These are phyloP conservation scores for rapeseed (Brassica napus) DNA, from an alignment of 345 rosid species.

Conservation along the genomic window Da-Ae NC_063437.1:7257001-7257500, in stretches of 20 bases:
- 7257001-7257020: slow-evolving; percentile 94
- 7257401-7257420: background rate
- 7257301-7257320: background rate
- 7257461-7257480: background rate
- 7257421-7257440: background rate
- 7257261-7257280: background rate
- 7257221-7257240: background rate
- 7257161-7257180: background rate
- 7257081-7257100: background rate
- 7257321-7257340: background rate
- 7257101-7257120: background rate
- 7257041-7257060: slow-evolving; percentile 13
- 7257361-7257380: background rate
- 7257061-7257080: background rate
- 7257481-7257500: background rate
- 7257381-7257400: background rate
- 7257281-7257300: background rate
- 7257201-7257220: background rate
- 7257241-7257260: background rate
- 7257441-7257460: background rate
- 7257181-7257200: background rate
- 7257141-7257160: background rate
- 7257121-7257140: background rate
- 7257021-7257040: slow-evolving; percentile 73
- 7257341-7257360: background rate